phyloP scores from a whole-genome alignment of 129 eudicot genomes.

The Arctium lappa region DNA sequence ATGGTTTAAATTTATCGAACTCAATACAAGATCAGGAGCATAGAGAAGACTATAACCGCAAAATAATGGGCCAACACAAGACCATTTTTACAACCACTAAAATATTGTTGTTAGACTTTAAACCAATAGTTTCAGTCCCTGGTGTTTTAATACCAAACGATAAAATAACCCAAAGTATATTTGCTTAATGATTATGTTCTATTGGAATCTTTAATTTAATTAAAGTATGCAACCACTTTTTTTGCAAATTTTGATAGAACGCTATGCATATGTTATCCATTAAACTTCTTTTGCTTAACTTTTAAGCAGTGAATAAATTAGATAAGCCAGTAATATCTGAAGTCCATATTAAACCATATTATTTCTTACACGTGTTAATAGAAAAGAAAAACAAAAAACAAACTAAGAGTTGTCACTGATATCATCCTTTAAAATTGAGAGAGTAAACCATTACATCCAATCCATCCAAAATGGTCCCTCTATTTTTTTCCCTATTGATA shows the following conservation, averaged over 20 bases:
- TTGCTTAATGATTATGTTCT: background rate
- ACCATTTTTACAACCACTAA: background rate
- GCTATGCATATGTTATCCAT: background rate
- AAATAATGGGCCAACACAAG: background rate
- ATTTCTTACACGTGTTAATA: background rate
- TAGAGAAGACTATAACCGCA: background rate
- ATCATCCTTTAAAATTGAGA: too few relatives aligned
- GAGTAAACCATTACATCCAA: background rate
- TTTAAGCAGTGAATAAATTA: background rate
- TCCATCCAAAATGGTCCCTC: background rate
- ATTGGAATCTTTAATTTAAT: slow-evolving; percentile 9
- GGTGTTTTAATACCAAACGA: slow-evolving; percentile 1
- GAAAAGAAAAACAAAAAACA: background rate
- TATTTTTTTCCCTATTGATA: background rate
- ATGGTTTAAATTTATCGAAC: background rate
- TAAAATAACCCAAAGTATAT: background rate
- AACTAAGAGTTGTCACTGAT: background rate
- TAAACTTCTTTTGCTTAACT: background rate
- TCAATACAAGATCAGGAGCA: background rate
- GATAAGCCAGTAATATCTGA: background rate
- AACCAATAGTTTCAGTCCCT: slow-evolving; percentile 1
- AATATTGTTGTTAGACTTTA: background rate
- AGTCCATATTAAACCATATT: background rate
- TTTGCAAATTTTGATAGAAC: background rate
- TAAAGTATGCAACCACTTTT: slow-evolving; percentile 2